Percentiles rank a stretch among this genome's conserved stretches.
Evolutionary conservation across 2,329 filamentous ascomycete species (phyloP).

Genomic region (Alternaria sp.): DNA sequence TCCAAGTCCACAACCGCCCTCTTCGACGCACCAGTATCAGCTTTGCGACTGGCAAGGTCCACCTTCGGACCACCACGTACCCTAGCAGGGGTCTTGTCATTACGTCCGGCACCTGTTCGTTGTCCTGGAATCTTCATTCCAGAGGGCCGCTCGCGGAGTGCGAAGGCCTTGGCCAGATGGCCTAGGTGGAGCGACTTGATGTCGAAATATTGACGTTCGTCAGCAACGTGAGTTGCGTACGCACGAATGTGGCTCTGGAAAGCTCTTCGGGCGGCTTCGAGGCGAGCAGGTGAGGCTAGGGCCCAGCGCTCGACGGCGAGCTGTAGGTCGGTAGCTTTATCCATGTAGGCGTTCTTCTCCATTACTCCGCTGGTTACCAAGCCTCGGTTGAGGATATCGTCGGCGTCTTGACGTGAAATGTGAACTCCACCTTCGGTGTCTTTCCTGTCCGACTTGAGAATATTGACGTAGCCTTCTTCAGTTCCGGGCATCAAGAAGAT

Average conservation of each 20-base stretch:
- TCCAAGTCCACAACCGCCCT: slow-evolving; percentile 39
- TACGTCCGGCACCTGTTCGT: slow-evolving; percentile 55
- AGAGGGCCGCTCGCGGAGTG: slow-evolving; percentile 84
- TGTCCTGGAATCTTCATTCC: slow-evolving; percentile 70
- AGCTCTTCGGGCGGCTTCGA: slow-evolving; percentile 83
- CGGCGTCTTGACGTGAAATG: slow-evolving; percentile 68
- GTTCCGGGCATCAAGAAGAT: slow-evolving; percentile 91
- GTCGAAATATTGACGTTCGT: slow-evolving; percentile 87
- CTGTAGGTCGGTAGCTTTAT: slow-evolving; percentile 72
- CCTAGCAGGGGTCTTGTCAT: slow-evolving; percentile 48
- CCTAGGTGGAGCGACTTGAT: slow-evolving; percentile 91
- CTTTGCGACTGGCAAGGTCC: slow-evolving; percentile 51
- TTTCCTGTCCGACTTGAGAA: slow-evolving; percentile 76
- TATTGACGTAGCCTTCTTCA: slow-evolving; percentile 88
- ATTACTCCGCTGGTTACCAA: slow-evolving; percentile 57
- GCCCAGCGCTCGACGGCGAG: slow-evolving; percentile 73
- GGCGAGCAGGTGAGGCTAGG: slow-evolving; percentile 69
- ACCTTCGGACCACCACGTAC: slow-evolving; percentile 51
- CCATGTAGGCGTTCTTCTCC: slow-evolving; percentile 67
- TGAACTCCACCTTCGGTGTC: slow-evolving; percentile 65
- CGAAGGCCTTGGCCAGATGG: slow-evolving; percentile 93
- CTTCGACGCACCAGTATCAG: slow-evolving; percentile 31
- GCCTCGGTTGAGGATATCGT: slow-evolving; percentile 73
- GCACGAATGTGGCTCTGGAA: slow-evolving; percentile 94
- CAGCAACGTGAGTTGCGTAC: slow-evolving; percentile 90